Evolutionary conservation across 78 protist genomes (phyloP).

Genomic region (Dictyostelium capitatum): DNA sequence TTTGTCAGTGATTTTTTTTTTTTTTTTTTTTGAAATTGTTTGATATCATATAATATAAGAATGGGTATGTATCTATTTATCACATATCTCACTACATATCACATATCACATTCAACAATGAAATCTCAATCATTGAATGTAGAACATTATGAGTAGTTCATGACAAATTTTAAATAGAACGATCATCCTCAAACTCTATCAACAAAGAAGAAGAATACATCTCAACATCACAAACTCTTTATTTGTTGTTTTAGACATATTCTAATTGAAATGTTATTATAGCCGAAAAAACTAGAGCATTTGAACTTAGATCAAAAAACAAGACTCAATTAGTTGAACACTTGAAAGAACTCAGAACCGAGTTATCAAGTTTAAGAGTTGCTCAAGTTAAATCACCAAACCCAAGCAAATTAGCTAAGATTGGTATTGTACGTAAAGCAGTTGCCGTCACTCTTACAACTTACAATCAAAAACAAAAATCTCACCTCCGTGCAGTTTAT

Average conservation of each 20-base stretch:
- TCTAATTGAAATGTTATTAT: too few species aligned
- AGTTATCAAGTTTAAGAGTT: slow-evolving; percentile 67
- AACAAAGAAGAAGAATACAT: too few species aligned
- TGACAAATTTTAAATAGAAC: too few species aligned
- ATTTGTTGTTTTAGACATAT: too few species aligned
- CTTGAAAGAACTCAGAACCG: slow-evolving; percentile 45
- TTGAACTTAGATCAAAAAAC: slow-evolving; percentile 74
- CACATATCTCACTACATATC: background rate
- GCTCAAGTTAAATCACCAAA: slow-evolving; percentile 68
- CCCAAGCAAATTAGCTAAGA: slow-evolving; percentile 76
- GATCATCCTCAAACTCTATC: too few species aligned
- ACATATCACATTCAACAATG: background rate
- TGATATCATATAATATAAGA: background rate
- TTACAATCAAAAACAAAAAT: slow-evolving; percentile 65
- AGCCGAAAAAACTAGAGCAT: slow-evolving; percentile 81
- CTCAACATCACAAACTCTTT: too few species aligned
- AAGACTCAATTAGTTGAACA: slow-evolving; percentile 43
- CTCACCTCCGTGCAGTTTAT: slow-evolving; percentile 54
- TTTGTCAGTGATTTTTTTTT: background rate
- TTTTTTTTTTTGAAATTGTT: slow-evolving; percentile 6
- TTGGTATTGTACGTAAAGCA: slow-evolving; percentile 69
- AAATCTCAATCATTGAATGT: too few species aligned
- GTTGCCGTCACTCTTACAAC: slow-evolving; percentile 74
- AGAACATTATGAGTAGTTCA: too few species aligned
- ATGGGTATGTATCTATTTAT: slow-evolving; percentile 29